These are phyloP conservation scores for Fomitopsis schrenkii DNA, from an alignment of 1,284 basidiomycete genomes.

Conservation along the genomic window DNA sequence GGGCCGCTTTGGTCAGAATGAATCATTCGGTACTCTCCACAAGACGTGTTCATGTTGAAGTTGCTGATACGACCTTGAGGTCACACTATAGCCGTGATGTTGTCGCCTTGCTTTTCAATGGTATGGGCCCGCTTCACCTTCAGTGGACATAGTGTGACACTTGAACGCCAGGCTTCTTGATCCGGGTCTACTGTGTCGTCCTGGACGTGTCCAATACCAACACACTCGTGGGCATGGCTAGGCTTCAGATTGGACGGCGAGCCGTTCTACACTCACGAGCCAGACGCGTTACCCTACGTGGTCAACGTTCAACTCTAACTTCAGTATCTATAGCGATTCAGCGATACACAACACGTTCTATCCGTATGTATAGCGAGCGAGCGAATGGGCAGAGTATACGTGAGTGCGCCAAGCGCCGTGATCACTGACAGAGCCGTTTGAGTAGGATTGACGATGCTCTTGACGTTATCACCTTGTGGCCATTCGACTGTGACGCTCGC, in stretches of 20 bases:
- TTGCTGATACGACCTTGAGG: background rate
- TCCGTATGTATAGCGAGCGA: background rate
- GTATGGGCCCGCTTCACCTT: background rate
- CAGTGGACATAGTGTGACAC: background rate
- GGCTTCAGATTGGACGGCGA: background rate
- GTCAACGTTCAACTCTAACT: background rate
- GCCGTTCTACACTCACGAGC: background rate
- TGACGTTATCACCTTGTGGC: too few relatives aligned
- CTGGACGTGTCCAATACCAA: background rate
- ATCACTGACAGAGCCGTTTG: background rate
- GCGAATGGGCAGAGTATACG: constrained; percentile 5
- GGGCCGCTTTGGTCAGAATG: background rate
- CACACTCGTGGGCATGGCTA: background rate
- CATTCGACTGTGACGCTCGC: too few relatives aligned
- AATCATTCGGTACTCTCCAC: background rate
- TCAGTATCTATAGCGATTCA: background rate
- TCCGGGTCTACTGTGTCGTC: constrained; percentile 2
- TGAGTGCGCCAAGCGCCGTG: background rate
- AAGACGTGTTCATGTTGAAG: background rate
- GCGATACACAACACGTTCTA: background rate
- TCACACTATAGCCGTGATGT: background rate
- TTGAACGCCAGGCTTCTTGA: background rate
- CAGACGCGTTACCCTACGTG: background rate
- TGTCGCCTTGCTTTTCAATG: background rate
- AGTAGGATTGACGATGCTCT: background rate